Evolutionary conservation across 306 rosid genomes (phyloP).

Genomic region (Trichosanthes cucumerina): DNA sequence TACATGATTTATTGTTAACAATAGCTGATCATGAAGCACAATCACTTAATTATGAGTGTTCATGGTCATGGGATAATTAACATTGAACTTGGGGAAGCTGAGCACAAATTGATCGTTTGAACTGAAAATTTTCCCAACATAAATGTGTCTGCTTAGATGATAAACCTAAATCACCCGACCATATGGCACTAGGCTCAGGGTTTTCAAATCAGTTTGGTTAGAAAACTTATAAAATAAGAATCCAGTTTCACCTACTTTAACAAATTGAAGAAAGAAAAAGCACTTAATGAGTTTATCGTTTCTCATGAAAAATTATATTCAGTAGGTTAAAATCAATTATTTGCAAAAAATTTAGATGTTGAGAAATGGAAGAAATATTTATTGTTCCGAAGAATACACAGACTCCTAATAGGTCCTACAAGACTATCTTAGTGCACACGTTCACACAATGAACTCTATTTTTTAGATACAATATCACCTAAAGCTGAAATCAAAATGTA

Average conservation of each 20-base stretch:
- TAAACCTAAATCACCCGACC: neutral
- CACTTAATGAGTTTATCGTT: neutral
- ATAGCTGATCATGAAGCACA: neutral
- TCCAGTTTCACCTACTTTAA: neutral
- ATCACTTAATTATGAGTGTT: neutral
- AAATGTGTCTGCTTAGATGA: neutral
- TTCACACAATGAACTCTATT: neutral
- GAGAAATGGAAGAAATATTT: neutral
- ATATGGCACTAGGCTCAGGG: neutral
- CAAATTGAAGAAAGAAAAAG: neutral
- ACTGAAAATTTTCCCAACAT: neutral
- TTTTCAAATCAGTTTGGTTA: neutral
- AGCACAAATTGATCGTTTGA: neutral
- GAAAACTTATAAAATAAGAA: neutral
- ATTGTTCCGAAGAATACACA: neutral
- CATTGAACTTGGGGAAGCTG: neutral
- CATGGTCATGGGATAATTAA: neutral
- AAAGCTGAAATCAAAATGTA: constrained; percentile 23
- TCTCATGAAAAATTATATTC: neutral
- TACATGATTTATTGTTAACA: neutral
- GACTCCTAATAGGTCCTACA: neutral
- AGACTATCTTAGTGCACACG: neutral
- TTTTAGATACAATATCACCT: neutral
- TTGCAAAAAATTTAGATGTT: neutral
- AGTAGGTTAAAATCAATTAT: neutral